These are phyloP conservation scores for Helminthosporium solani DNA, from an alignment of 2,329 filamentous ascomycete species.

Conservation along the genomic window DNA sequence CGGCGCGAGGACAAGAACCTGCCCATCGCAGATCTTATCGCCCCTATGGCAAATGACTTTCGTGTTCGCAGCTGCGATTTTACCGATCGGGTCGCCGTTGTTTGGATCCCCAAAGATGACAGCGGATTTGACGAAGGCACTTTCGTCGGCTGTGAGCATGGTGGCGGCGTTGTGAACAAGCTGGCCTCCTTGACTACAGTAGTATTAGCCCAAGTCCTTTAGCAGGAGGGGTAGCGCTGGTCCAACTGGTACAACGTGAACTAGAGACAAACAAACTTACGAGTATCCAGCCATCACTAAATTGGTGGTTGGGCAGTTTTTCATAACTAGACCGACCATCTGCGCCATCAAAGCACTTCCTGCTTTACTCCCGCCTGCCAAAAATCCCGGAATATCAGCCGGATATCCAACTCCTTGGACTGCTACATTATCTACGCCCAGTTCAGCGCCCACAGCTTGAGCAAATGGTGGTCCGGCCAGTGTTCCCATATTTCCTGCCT, in stretches of 20 bases:
- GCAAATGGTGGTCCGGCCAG: conserved; percentile 55
- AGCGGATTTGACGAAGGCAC: conserved; percentile 25
- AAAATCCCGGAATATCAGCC: neutral
- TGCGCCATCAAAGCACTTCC: neutral
- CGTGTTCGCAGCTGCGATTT: conserved; percentile 31
- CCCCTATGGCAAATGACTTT: conserved; percentile 38
- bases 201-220: no score
- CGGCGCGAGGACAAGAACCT: conserved; percentile 30
- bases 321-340: conserved; percentile 12
- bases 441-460: conserved; percentile 43
- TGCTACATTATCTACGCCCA: conserved; percentile 48
- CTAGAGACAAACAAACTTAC: conserved; percentile 35
- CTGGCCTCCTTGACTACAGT: conserved; percentile 41
- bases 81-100: conserved; percentile 36
- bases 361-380: neutral
- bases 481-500: conserved; percentile 54
- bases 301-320: conserved; percentile 48
- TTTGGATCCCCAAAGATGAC: conserved; percentile 44
- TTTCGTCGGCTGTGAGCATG: conserved; percentile 25
- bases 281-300: conserved; percentile 53
- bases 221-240: no score
- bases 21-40: conserved; percentile 38
- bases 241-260: no score
- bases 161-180: conserved; percentile 49
- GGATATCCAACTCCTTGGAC: conserved; percentile 57